These are phyloP conservation scores for Myxozyma melibiosi DNA, from an alignment of 805 yeast species.

Conservation along the genomic window DNA sequence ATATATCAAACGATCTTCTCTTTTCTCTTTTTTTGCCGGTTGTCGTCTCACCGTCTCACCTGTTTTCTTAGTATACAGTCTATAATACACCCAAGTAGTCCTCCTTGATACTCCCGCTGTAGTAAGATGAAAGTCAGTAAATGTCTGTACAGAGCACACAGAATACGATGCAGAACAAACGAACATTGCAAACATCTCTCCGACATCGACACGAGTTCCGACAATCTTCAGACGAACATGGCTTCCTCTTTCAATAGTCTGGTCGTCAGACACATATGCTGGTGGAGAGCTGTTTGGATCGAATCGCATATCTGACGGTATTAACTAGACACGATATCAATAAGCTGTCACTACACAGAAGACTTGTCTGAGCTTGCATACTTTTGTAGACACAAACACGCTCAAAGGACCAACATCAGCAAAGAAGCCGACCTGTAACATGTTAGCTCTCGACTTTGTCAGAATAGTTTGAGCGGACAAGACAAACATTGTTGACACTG, in stretches of 20 bases:
- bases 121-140: background rate
- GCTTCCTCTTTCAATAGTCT: conserved; percentile 90
- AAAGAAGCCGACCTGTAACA: conserved; percentile 75
- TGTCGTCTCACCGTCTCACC: too few relatives aligned
- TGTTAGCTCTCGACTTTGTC: background rate
- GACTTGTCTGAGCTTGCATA: conserved; percentile 18
- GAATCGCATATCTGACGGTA: conserved; percentile 90
- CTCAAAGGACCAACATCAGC: conserved; percentile 97
- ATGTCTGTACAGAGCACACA: background rate
- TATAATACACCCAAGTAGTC: conserved; percentile 89
- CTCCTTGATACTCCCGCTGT: conserved; percentile 87
- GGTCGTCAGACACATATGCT: conserved; percentile 89
- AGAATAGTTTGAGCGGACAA: background rate
- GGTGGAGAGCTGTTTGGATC: conserved; percentile 98
- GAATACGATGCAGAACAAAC: conserved; percentile 16
- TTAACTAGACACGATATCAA: conserved; percentile 47
- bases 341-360: background rate
- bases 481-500: conserved; percentile 67
- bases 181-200: conserved; percentile 88
- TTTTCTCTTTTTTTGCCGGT: too few relatives aligned
- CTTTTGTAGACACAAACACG: conserved; percentile 90
- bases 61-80: conserved; percentile 7
- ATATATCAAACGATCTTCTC: too few relatives aligned
- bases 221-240: conserved; percentile 92
- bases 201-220: conserved; percentile 96